Evolutionary conservation across 2,329 filamentous ascomycete genomes (phyloP).

Genomic region (Colletotrichum godetiae): DNA sequence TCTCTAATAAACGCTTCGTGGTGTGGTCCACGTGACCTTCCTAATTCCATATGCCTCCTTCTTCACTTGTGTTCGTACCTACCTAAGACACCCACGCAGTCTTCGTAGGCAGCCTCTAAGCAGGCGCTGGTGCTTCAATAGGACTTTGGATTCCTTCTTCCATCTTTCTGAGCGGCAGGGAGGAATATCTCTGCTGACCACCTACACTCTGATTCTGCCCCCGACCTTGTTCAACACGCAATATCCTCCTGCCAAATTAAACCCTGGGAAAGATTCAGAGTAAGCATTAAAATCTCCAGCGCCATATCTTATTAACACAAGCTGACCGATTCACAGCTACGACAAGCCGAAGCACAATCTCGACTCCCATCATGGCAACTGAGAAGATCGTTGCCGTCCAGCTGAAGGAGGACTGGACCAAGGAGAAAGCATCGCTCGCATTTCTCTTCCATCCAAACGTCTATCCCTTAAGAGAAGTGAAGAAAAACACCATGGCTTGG

Average conservation of each 20-base stretch:
- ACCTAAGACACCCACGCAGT: too few species aligned
- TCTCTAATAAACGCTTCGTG: accelerated
- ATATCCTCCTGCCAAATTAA: not conserved
- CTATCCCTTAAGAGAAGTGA: not conserved
- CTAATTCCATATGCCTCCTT: not conserved
- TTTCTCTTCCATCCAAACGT: not conserved
- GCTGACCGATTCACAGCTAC: not conserved
- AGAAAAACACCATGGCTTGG: not conserved
- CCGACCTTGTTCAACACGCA: not conserved
- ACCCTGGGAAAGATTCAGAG: not conserved
- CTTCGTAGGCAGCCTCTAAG: too few species aligned
- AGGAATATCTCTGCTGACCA: not conserved
- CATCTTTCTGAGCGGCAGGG: not conserved
- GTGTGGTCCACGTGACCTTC: not conserved
- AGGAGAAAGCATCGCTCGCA: not conserved
- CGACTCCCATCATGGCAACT: not conserved
- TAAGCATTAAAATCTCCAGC: not conserved
- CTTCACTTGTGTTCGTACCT: not conserved
- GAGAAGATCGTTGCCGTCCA: not conserved
- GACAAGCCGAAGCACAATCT: not conserved
- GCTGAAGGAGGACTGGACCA: not conserved
- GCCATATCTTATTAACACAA: not conserved
- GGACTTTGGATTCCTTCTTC: not conserved
- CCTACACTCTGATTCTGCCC: not conserved
- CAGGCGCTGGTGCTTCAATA: not conserved